A percentile compares a stretch with the other conserved stretches of the same genome.
Conservation (phyloP, 371 early-diverging fungal species). For the Mucor mucedo region DNA sequence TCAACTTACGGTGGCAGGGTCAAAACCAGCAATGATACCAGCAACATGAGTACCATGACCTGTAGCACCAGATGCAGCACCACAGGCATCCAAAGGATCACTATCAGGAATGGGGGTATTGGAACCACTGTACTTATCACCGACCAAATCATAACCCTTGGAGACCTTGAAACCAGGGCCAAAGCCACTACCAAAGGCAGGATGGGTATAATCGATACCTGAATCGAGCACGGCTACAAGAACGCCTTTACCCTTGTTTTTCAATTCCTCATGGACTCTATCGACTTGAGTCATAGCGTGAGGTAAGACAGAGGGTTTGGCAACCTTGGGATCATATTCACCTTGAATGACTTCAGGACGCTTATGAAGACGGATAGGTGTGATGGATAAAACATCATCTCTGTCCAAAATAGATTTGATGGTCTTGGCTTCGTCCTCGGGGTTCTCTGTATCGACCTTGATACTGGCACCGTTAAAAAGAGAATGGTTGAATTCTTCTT, state of each 20-base stretch:
- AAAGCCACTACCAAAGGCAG: slow-evolving; percentile 75
- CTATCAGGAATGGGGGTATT: slow-evolving; percentile 32
- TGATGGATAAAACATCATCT: slow-evolving; percentile 30
- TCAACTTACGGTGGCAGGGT: slow-evolving; percentile 35
- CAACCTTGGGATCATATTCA: not conserved
- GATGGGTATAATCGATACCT: slow-evolving; percentile 70
- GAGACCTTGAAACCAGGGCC: slow-evolving; percentile 62
- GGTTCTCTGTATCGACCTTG: slow-evolving; percentile 23
- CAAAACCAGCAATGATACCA: slow-evolving; percentile 70
- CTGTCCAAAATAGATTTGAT: slow-evolving; percentile 28
- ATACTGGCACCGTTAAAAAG: slow-evolving; percentile 45
- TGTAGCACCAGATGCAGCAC: slow-evolving; percentile 39
- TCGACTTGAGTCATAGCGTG: slow-evolving; percentile 51
- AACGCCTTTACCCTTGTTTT: slow-evolving; percentile 65
- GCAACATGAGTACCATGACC: slow-evolving; percentile 71
- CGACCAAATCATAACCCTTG: slow-evolving; percentile 67
- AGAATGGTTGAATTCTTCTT: slow-evolving; percentile 31
- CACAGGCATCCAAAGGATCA: slow-evolving; percentile 50
- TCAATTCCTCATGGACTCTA: slow-evolving; percentile 44
- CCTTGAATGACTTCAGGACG: slow-evolving; percentile 30
- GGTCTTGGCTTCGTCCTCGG: slow-evolving; percentile 15
- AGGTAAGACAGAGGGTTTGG: slow-evolving; percentile 27
- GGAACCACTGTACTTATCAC: slow-evolving; percentile 49
- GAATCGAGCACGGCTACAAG: slow-evolving; percentile 73
- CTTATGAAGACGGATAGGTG: slow-evolving; percentile 31